Evolutionary conservation across 1,284 basidiomycete genomes (phyloP).

Genomic region (Trichosporon sp.): DNA sequence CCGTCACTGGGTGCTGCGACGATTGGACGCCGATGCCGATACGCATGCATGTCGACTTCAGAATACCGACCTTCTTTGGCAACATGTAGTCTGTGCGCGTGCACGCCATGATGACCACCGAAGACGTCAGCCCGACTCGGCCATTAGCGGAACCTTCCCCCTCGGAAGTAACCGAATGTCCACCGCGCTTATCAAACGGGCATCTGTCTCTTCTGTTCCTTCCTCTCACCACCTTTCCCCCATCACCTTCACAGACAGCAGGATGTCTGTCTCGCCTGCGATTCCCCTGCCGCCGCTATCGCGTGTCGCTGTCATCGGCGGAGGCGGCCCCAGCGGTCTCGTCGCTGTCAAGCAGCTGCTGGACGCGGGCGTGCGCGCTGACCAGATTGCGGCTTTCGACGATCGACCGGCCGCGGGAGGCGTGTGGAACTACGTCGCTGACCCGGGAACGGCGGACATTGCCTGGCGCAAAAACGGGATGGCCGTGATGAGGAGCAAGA

Average conservation of each 20-base stretch:
- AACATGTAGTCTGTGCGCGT: neutral
- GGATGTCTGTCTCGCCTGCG: slow-evolving; percentile 23
- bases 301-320: slow-evolving; percentile 57
- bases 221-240: neutral
- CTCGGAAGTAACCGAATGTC: slow-evolving; percentile 17
- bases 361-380: slow-evolving; percentile 37
- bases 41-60: neutral
- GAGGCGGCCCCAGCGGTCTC: slow-evolving; percentile 55
- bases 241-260: neutral
- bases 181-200: slow-evolving; percentile 14
- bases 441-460: slow-evolving; percentile 29
- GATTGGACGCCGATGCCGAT: neutral
- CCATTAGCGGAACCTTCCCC: slow-evolving; percentile 8
- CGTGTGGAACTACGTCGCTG: slow-evolving; percentile 37
- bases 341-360: slow-evolving; percentile 55
- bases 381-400: slow-evolving; percentile 42
- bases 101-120: neutral
- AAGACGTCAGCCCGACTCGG: slow-evolving; percentile 16
- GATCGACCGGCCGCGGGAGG: slow-evolving; percentile 33
- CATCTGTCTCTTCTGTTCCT: neutral
- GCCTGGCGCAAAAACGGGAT: slow-evolving; percentile 28
- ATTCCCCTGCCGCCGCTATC: slow-evolving; percentile 35
- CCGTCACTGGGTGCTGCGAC: neutral
- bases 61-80: neutral
- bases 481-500: slow-evolving; percentile 24